Evolutionary conservation across 306 rosid species (phyloP).

Genomic region (Vigna trinervia): DNA sequence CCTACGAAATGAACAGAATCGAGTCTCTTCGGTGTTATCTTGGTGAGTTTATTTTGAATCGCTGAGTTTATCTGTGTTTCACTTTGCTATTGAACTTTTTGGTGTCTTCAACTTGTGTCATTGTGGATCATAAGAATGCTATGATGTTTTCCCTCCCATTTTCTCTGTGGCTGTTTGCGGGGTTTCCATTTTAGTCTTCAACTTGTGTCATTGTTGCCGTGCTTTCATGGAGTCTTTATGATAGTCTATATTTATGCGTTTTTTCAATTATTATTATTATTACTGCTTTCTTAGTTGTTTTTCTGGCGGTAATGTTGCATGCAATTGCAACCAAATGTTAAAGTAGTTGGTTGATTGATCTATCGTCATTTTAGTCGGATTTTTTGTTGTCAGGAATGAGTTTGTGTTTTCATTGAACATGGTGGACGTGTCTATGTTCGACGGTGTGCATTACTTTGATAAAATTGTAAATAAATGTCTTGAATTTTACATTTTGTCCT

Average conservation of each 20-base stretch:
- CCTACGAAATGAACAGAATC: constrained; percentile 54
- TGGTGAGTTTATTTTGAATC: constrained; percentile 51
- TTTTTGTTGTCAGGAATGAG: neutral
- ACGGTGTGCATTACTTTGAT: neutral
- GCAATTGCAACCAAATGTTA: neutral
- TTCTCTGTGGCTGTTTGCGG: neutral
- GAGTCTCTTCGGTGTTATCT: constrained; percentile 62
- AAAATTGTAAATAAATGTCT: neutral
- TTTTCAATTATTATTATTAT: neutral
- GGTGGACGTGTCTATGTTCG: neutral
- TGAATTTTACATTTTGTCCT: neutral
- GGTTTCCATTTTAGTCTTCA: neutral
- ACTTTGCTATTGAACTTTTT: neutral
- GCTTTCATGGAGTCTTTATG: neutral
- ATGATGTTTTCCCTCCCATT: neutral
- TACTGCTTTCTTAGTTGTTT: constrained; percentile 1
- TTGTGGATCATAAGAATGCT: neutral
- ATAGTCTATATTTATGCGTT: neutral
- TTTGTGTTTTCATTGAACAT: constrained; percentile 16
- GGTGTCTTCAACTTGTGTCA: neutral
- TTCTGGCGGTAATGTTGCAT: neutral
- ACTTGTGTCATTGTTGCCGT: too few relatives aligned
- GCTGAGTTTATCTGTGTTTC: neutral
- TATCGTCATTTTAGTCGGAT: constrained; percentile 12
- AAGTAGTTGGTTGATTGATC: constrained; percentile 13